A percentile compares a stretch with the other conserved stretches of the same genome.
Conservation (phyloP, 2,329 filamentous ascomycete species). For the Dactylellina drechsleri region DNA sequence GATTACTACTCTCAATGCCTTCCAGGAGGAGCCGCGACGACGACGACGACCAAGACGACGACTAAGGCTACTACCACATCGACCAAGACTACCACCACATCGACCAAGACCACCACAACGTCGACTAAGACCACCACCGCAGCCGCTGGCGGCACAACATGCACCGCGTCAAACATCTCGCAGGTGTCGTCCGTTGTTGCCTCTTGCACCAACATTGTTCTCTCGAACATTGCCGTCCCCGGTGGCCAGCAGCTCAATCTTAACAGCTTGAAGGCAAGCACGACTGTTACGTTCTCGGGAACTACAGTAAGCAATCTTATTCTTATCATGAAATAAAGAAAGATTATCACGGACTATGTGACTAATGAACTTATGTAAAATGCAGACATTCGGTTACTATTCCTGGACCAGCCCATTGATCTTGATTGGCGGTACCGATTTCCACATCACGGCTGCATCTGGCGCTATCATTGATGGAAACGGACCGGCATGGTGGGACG, state of each 20-base stretch:
- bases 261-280: not conserved
- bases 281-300: slow-evolving; percentile 6
- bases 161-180: not conserved
- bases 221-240: slow-evolving; percentile 7
- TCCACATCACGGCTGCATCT: slow-evolving; percentile 4
- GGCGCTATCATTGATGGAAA: slow-evolving; percentile 13
- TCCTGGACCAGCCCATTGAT: slow-evolving; percentile 14
- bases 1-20: slow-evolving; percentile 48
- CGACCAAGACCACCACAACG: not conserved
- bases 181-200: slow-evolving; percentile 2
- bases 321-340: not conserved
- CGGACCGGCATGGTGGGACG: slow-evolving; percentile 8
- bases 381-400: slow-evolving; percentile 11
- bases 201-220: slow-evolving; percentile 8
- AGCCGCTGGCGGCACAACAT: not conserved
- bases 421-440: slow-evolving; percentile 15
- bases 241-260: slow-evolving; percentile 15
- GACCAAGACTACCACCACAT: not conserved
- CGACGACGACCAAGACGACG: slow-evolving; percentile 14
- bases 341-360: not conserved
- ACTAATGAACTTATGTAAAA: not conserved
- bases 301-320: slow-evolving; percentile 1
- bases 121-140: not conserved
- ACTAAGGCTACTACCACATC: slow-evolving; percentile 7
- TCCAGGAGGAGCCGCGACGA: slow-evolving; percentile 35